Conservation (phyloP, 1,139 yeast species). For the Yamadazyma diddensiae region DNA sequence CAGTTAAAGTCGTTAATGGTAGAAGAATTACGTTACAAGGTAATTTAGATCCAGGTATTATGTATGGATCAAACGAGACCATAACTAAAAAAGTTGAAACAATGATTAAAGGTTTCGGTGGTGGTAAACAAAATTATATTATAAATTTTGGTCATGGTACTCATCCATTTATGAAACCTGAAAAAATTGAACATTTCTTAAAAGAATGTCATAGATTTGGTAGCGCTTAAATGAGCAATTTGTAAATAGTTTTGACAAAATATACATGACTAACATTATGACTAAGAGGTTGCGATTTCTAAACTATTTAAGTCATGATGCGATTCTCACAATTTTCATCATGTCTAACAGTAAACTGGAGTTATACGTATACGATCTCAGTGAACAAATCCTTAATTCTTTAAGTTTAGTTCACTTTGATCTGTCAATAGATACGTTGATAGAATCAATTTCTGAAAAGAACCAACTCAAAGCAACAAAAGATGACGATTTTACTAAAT, state of each 20-base stretch:
- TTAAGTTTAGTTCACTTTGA: conserved; percentile 59
- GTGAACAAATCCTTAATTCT: conserved; percentile 39
- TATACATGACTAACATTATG: no score
- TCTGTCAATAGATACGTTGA: conserved; percentile 29
- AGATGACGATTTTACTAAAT: conserved; percentile 53
- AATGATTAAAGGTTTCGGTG: conserved; percentile 89
- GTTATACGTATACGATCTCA: conserved; percentile 53
- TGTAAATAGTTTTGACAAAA: conserved; percentile 1
- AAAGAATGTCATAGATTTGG: conserved; percentile 87
- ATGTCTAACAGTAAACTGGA: conserved; percentile 17
- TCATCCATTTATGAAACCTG: conserved; percentile 95
- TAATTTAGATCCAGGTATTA: conserved; percentile 90
- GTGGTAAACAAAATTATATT: conserved; percentile 87
- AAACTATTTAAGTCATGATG: no score
- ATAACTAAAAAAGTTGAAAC: conserved; percentile 78
- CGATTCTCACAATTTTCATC: conserved; percentile 1
- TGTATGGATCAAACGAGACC: conserved; percentile 82
- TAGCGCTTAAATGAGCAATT: conserved; percentile 10
- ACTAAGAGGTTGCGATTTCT: no score
- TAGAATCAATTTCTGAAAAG: conserved; percentile 8
- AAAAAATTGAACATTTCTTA: conserved; percentile 76
- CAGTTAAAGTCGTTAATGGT: conserved; percentile 72
- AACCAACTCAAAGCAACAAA: conserved; percentile 1
- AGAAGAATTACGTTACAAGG: conserved; percentile 88
- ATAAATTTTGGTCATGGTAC: conserved; percentile 98